Evolutionary conservation across 2,329 filamentous ascomycete genomes (phyloP).

Genomic region (Aspergillus persii): DNA sequence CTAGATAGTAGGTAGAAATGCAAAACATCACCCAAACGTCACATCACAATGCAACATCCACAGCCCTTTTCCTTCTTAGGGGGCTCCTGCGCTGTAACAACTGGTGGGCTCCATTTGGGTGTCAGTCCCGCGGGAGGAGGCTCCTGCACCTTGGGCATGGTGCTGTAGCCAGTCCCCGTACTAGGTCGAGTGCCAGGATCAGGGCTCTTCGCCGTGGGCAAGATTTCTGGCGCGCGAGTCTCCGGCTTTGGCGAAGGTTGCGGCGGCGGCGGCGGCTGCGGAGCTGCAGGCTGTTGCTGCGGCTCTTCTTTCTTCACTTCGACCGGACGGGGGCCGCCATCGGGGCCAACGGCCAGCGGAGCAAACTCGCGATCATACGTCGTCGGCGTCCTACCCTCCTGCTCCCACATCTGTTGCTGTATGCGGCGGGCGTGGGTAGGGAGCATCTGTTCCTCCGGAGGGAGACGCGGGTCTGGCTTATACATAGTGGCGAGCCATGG

Average conservation of each 20-base stretch:
- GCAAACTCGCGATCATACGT: conserved; percentile 86
- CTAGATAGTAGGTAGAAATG: not conserved
- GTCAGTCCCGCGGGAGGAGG: conserved; percentile 34
- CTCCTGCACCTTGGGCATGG: conserved; percentile 48
- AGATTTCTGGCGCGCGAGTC: conserved; percentile 13
- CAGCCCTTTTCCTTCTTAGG: conserved; percentile 54
- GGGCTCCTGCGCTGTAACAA: conserved; percentile 54
- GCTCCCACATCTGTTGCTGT: conserved; percentile 94
- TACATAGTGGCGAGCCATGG: conserved; percentile 95
- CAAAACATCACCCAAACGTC: conserved; percentile 27
- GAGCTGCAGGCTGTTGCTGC: conserved; percentile 4
- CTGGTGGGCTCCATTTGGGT: conserved; percentile 43
- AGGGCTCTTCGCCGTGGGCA: conserved; percentile 29
- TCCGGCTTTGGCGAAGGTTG: not conserved
- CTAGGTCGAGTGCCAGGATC: conserved; percentile 35
- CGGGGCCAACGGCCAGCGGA: conserved; percentile 59
- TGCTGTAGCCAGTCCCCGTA: conserved; percentile 49
- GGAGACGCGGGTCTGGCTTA: conserved; percentile 89
- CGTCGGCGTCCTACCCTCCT: conserved; percentile 80
- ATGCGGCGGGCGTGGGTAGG: conserved; percentile 88
- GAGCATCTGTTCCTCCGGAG: conserved; percentile 91
- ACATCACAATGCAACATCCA: conserved; percentile 75
- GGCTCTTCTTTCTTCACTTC: conserved; percentile 14
- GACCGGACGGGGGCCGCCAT: conserved; percentile 27
- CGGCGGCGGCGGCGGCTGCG: conserved; percentile 11